These are phyloP conservation scores for Stygiomarasmius scandens DNA, from an alignment of 1,284 basidiomycete genomes.

Conservation along the genomic window DNA sequence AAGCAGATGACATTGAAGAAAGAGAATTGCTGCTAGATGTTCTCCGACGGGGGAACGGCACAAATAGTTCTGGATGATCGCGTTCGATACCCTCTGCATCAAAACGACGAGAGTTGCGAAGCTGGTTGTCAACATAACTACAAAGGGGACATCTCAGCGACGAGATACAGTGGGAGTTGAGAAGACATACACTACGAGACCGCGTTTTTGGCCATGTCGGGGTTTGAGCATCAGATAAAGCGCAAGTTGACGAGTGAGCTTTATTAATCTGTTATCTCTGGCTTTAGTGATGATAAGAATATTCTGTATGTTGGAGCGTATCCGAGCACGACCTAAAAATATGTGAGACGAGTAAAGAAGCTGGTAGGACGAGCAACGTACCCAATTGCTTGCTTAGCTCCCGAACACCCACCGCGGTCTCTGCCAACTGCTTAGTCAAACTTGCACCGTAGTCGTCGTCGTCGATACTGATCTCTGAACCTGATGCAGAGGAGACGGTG, in stretches of 20 bases:
- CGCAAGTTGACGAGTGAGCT: constrained; percentile 91
- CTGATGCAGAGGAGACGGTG: constrained; percentile 19
- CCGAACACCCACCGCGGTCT: constrained; percentile 94
- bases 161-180: constrained; percentile 15
- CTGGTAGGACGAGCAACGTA: constrained; percentile 41
- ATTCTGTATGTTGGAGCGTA: constrained; percentile 89
- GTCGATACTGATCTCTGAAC: constrained; percentile 23
- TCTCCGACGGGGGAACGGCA: constrained; percentile 74
- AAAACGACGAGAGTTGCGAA: constrained; percentile 91
- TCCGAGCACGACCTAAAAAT: constrained; percentile 81
- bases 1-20: constrained; percentile 50
- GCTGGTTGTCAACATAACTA: constrained; percentile 94
- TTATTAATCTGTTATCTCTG: constrained; percentile 94
- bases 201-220: constrained; percentile 60
- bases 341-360: constrained; percentile 16
- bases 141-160: not conserved
- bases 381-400: constrained; percentile 99
- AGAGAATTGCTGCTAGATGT: constrained; percentile 68
- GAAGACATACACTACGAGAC: constrained; percentile 70
- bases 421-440: constrained; percentile 91
- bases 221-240: constrained; percentile 91
- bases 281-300: constrained; percentile 98
- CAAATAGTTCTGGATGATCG: constrained; percentile 89
- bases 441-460: constrained; percentile 70
- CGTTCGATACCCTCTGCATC: constrained; percentile 87